phyloP scores from a whole-genome alignment of 495 filamentous ascomycete species.

The Articulospora tetracladia region DNA sequence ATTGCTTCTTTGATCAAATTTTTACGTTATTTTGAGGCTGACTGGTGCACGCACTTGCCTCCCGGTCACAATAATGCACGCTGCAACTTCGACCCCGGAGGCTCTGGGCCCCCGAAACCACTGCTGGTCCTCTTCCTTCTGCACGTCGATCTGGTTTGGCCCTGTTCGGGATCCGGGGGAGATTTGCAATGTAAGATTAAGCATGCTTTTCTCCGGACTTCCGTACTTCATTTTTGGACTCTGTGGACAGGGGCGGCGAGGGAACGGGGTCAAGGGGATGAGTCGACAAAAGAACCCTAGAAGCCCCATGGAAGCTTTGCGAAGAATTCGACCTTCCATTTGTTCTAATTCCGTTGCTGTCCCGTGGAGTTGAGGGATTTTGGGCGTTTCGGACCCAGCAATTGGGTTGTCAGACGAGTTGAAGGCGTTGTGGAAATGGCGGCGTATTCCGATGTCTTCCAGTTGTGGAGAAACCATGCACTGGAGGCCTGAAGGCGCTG shows the following conservation, averaged over 20 bases:
- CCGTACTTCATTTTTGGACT: neutral
- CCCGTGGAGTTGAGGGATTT: constrained; percentile 5
- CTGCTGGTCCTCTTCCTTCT: constrained; percentile 1
- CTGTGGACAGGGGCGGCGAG: neutral
- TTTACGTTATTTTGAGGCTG: constrained; percentile 26
- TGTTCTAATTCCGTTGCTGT: constrained; percentile 1
- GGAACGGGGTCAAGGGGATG: neutral
- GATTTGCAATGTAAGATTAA: neutral
- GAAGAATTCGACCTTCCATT: neutral
- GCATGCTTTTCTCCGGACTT: neutral
- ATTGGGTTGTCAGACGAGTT: neutral
- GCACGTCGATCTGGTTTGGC: constrained; percentile 1
- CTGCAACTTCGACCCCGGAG: neutral
- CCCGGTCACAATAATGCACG: neutral
- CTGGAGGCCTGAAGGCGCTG: neutral
- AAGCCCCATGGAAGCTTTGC: constrained; percentile 4
- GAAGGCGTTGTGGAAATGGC: neutral
- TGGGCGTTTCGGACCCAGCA: neutral
- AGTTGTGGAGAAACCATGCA: neutral
- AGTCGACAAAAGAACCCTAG: neutral
- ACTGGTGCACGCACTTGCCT: constrained; percentile 10
- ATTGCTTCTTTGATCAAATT: constrained; percentile 21
- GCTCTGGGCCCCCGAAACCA: neutral
- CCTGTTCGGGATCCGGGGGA: constrained; percentile 1
- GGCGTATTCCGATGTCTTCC: neutral